Evolutionary conservation across 2,329 filamentous ascomycete genomes (phyloP).

Genomic region (Pleoardoris graminearum): DNA sequence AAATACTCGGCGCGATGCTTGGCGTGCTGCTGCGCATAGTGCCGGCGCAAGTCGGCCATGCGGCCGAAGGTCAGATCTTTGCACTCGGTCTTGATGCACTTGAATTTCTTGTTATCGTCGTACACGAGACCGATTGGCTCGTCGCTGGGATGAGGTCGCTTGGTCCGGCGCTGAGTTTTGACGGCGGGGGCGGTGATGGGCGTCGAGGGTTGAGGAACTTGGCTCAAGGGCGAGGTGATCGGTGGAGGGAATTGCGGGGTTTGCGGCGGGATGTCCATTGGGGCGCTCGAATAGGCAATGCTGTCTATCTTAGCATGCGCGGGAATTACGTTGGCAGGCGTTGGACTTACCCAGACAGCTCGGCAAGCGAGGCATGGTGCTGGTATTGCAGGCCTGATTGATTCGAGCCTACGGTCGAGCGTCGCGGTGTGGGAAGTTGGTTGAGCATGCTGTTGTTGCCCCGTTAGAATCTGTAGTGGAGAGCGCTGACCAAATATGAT

Average conservation of each 20-base stretch:
- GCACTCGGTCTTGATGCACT: slow-evolving; percentile 27
- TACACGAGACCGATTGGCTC: slow-evolving; percentile 32
- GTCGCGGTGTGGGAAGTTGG: slow-evolving; percentile 3
- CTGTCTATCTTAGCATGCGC: background rate
- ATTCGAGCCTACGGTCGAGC: background rate
- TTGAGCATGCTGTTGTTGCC: background rate
- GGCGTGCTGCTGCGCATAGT: slow-evolving; percentile 28
- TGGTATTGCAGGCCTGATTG: background rate
- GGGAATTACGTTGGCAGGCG: background rate
- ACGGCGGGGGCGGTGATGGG: background rate
- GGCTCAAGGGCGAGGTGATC: background rate
- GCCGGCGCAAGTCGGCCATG: slow-evolving; percentile 38
- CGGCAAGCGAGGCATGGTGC: background rate
- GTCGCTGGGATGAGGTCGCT: background rate
- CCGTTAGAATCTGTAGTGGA: slow-evolving; percentile 19
- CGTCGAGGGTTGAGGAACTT: background rate
- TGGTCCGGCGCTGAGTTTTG: background rate
- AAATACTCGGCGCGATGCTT: slow-evolving; percentile 22
- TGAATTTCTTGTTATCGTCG: slow-evolving; percentile 25
- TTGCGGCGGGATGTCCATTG: background rate
- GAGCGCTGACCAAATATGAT: slow-evolving; percentile 16
- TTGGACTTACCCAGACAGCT: background rate
- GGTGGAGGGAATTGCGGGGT: background rate
- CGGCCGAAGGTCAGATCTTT: slow-evolving; percentile 28
- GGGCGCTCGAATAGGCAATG: background rate